Conservation (phyloP, 345 rosid species). For the Salix viminalis region DNA sequence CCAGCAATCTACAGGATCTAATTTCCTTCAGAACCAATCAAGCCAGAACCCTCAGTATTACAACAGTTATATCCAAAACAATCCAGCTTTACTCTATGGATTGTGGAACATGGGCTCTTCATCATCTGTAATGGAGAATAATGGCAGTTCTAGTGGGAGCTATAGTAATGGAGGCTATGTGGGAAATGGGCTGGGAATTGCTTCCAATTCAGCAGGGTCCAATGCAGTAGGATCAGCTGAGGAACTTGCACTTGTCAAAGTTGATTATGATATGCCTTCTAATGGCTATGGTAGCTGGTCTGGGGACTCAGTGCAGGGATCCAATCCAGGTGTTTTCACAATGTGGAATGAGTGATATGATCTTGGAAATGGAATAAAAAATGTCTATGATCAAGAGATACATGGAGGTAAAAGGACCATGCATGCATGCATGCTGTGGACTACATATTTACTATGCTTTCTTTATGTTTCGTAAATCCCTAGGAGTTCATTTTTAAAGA, state of each 20-base stretch:
- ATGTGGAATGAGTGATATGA: constrained; percentile 76
- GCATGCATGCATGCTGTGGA: not conserved
- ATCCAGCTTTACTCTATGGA: constrained; percentile 68
- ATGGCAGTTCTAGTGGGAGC: constrained; percentile 42
- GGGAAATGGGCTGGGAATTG: constrained; percentile 55
- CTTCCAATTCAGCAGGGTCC: constrained; percentile 42
- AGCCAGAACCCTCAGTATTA: constrained; percentile 54
- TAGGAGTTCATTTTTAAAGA: constrained; percentile 1
- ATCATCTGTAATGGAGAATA: constrained; percentile 35
- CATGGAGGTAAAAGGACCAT: not conserved
- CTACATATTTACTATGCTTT: not conserved
- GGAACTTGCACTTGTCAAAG: constrained; percentile 65
- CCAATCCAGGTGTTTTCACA: constrained; percentile 70
- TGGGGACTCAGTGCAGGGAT: constrained; percentile 62
- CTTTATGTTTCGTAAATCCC: not conserved
- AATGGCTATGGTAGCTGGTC: constrained; percentile 69
- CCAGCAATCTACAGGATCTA: constrained; percentile 45
- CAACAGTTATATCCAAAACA: constrained; percentile 61
- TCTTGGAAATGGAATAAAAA: not conserved
- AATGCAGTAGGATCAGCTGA: constrained; percentile 42
- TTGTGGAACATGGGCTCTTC: constrained; percentile 46
- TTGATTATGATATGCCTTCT: constrained; percentile 77
- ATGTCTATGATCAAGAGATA: not conserved
- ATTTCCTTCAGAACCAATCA: constrained; percentile 32
- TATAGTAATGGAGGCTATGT: constrained; percentile 45